Evolutionary conservation across 805 yeast species (phyloP).

Genomic region (Debaryomyces prosopidis): DNA sequence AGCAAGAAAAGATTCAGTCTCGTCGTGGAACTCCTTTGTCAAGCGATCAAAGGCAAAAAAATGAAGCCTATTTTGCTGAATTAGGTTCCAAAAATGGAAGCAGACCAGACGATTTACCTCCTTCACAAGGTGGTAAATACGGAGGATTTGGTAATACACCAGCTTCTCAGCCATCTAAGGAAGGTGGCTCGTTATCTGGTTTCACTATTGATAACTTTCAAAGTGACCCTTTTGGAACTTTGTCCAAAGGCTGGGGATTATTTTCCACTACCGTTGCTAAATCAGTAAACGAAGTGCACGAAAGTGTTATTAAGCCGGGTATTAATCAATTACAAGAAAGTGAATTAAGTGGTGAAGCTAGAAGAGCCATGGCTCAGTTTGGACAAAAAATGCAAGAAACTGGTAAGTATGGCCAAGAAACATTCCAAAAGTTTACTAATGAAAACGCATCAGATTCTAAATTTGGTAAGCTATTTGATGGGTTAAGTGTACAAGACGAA

Average conservation of each 20-base stretch:
- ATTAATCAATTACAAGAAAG: conserved; percentile 73
- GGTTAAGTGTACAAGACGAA: conserved; percentile 41
- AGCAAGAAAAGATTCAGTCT: conserved; percentile 32
- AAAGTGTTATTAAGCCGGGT: conserved; percentile 88
- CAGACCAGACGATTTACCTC: conserved; percentile 79
- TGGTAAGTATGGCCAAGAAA: conserved; percentile 70
- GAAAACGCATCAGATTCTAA: conserved; percentile 45
- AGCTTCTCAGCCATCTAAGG: conserved; percentile 20
- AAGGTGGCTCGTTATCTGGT: conserved; percentile 47
- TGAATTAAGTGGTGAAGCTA: conserved; percentile 80
- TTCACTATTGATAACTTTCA: conserved; percentile 71
- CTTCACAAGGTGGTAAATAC: conserved; percentile 92
- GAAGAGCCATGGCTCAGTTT: conserved; percentile 93
- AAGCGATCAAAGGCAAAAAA: conserved; percentile 51
- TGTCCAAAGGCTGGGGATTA: conserved; percentile 91
- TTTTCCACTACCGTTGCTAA: conserved; percentile 84
- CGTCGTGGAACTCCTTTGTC: conserved; percentile 44
- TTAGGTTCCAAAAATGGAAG: conserved; percentile 71
- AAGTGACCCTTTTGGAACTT: conserved; percentile 86
- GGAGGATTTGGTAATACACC: conserved; percentile 90
- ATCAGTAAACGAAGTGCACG: conserved; percentile 83
- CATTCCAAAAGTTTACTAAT: conserved; percentile 57
- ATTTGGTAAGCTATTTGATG: conserved; percentile 59
- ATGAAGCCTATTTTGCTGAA: conserved; percentile 79
- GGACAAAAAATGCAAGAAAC: conserved; percentile 94